Percentiles rank a stretch among this genome's conserved stretches.
Evolutionary conservation across 345 rosid genomes (phyloP).

Genomic region (Bruguiera parviflora): DNA sequence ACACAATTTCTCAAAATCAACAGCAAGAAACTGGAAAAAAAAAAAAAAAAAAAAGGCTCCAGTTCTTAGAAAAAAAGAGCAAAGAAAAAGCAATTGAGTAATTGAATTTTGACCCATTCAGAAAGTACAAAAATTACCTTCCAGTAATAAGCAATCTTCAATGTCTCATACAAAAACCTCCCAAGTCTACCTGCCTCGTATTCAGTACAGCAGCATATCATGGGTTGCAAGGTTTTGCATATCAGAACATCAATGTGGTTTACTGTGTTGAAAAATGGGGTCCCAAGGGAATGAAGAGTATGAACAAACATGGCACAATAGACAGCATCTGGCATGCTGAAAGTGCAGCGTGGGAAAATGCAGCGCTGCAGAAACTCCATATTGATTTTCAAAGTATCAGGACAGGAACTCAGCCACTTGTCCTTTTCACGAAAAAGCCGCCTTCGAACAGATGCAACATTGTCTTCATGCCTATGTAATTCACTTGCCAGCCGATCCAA

Average conservation of each 20-base stretch:
- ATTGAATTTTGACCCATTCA: background rate
- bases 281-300: conserved; percentile 94
- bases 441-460: conserved; percentile 86
- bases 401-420: conserved; percentile 96
- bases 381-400: conserved; percentile 95
- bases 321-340: conserved; percentile 99
- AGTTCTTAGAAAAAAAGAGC: conserved; percentile 4
- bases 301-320: conserved; percentile 98
- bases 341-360: conserved; percentile 97
- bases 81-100: background rate
- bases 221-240: conserved; percentile 96
- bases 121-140: conserved; percentile 48
- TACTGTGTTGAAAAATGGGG: conserved; percentile 97
- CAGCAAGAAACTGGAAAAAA: background rate
- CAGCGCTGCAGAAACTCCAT: conserved; percentile 99
- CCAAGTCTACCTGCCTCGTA: conserved; percentile 98
- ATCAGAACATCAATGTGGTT: conserved; percentile 97
- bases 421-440: conserved; percentile 94
- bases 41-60: background rate
- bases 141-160: conserved; percentile 96
- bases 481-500: conserved; percentile 86
- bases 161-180: conserved; percentile 82
- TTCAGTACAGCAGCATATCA: conserved; percentile 99
- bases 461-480: conserved; percentile 83
- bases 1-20: conserved; percentile 16